Evolutionary conservation across 805 yeast species (phyloP).

Genomic region (Candida pseudofarinosa): DNA sequence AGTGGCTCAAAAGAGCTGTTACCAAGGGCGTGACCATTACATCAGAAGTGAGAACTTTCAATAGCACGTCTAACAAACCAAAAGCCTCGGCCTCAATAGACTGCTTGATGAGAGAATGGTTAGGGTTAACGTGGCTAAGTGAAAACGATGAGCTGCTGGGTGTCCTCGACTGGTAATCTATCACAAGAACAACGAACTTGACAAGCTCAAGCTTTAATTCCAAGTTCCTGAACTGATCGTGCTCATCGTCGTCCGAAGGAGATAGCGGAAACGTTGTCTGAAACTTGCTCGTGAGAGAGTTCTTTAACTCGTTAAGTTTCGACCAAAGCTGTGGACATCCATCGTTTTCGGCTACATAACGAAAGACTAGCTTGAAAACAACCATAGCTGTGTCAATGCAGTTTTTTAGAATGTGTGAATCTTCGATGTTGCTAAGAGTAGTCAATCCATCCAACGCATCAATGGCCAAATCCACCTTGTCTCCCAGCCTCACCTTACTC

Average conservation of each 20-base stretch:
- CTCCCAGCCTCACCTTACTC: constrained; percentile 18
- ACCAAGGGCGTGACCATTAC: constrained; percentile 51
- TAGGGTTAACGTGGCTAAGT: constrained; percentile 45
- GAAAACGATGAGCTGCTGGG: constrained; percentile 40
- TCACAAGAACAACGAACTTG: constrained; percentile 55
- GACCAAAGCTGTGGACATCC: constrained; percentile 51
- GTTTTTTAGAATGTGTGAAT: constrained; percentile 27
- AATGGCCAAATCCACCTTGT: constrained; percentile 37
- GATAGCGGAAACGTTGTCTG: constrained; percentile 51
- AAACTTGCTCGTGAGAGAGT: constrained; percentile 58
- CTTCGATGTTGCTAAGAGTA: constrained; percentile 22
- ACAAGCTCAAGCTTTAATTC: constrained; percentile 66
- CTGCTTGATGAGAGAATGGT: constrained; percentile 63
- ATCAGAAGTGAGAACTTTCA: constrained; percentile 54
- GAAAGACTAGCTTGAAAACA: constrained; percentile 42
- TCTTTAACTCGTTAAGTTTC: constrained; percentile 51
- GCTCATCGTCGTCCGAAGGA: constrained; percentile 44
- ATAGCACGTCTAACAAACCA: constrained; percentile 61
- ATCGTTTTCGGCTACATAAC: constrained; percentile 44
- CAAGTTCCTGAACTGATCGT: constrained; percentile 47
- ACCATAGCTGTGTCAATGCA: constrained; percentile 35
- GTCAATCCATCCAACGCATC: constrained; percentile 34
- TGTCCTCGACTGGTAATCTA: constrained; percentile 45
- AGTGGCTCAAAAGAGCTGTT: constrained; percentile 64
- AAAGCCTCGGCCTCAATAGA: constrained; percentile 64